A percentile compares a stretch with the other conserved stretches of the same genome.
Conservation (phyloP, 768 basidiomycete genomes). For the Clitopilus hobsonii region DNA sequence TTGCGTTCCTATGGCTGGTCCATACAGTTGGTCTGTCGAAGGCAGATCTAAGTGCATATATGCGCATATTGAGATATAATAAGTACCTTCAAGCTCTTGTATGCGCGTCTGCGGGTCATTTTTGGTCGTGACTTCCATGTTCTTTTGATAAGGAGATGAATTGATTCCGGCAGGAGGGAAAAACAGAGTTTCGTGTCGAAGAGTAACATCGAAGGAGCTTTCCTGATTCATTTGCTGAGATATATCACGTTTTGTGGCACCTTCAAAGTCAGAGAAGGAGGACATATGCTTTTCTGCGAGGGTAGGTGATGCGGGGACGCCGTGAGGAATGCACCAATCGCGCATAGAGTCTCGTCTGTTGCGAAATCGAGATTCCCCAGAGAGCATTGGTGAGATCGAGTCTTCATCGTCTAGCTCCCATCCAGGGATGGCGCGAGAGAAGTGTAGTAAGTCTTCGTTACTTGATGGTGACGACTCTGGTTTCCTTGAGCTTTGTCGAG, state of each 20-base stretch:
- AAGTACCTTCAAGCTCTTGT: conserved; percentile 27
- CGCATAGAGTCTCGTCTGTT: conserved; percentile 4
- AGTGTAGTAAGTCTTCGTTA: conserved; percentile 7
- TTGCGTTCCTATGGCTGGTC: conserved; percentile 35
- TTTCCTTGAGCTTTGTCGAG: not conserved
- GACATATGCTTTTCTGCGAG: conserved; percentile 21
- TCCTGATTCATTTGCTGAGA: conserved; percentile 39
- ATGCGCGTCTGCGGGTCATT: conserved; percentile 15
- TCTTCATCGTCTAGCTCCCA: conserved; percentile 13
- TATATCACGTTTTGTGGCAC: conserved; percentile 36
- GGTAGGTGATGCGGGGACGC: conserved; percentile 11
- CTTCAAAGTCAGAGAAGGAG: conserved; percentile 37
- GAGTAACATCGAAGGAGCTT: conserved; percentile 39
- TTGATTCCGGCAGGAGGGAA: conserved; percentile 6
- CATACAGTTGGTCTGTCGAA: conserved; percentile 34
- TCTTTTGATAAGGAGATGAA: not conserved
- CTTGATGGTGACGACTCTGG: conserved; percentile 3
- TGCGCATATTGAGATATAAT: not conserved
- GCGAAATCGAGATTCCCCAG: conserved; percentile 13
- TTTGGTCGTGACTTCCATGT: not conserved
- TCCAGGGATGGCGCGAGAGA: conserved; percentile 10
- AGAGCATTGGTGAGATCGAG: not conserved
- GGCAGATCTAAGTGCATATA: conserved; percentile 2
- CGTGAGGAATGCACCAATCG: not conserved
- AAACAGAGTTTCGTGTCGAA: conserved; percentile 29